Percentiles rank a stretch among this genome's conserved stretches.
These are phyloP conservation scores for Cairneyella variabilis DNA, from an alignment of 495 filamentous ascomycete species.

Conservation along the genomic window DNA sequence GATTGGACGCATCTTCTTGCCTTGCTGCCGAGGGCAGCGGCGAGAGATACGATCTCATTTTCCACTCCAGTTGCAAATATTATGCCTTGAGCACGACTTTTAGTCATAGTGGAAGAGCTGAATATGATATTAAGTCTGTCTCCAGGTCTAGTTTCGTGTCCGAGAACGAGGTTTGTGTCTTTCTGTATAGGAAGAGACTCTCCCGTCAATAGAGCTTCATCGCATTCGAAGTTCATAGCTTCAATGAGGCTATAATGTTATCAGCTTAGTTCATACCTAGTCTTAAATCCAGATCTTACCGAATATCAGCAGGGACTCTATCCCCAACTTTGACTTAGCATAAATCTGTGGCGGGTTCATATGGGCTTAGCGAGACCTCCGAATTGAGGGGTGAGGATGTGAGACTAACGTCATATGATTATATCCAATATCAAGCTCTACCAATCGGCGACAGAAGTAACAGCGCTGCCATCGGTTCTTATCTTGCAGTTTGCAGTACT, in stretches of 20 bases:
- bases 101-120: conserved; percentile 62
- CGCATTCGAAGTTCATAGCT: conserved; percentile 69
- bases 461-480: too few species aligned
- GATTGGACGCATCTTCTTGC: conserved; percentile 44
- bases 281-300: not conserved
- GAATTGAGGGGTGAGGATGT: too few species aligned
- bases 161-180: conserved; percentile 27
- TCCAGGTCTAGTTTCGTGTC: conserved; percentile 53
- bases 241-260: conserved; percentile 41
- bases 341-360: too few species aligned
- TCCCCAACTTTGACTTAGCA: not conserved
- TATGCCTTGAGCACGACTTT: conserved; percentile 57
- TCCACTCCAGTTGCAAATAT: conserved; percentile 60
- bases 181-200: conserved; percentile 59
- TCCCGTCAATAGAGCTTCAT: conserved; percentile 67
- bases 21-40: conserved; percentile 41
- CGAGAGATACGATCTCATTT: conserved; percentile 80
- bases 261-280: not conserved
- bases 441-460: too few species aligned
- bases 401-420: too few species aligned
- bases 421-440: too few species aligned
- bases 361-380: too few species aligned
- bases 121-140: conserved; percentile 66
- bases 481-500: too few species aligned
- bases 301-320: not conserved